Conservation (phyloP, 768 basidiomycete genomes). For the Sistotremastrum niveocremeum region DNA sequence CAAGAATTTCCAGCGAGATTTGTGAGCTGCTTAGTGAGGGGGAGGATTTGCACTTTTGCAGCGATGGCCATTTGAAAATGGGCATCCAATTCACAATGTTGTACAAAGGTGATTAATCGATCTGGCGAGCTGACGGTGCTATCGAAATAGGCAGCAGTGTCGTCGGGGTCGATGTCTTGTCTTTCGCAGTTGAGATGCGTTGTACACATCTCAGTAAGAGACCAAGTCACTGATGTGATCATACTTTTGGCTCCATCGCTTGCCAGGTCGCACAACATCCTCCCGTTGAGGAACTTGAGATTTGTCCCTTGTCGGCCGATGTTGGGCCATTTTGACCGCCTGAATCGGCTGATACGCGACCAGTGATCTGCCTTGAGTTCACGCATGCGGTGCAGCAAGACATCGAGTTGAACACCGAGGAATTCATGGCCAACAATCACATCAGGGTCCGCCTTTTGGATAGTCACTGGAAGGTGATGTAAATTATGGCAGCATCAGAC, state of each 20-base stretch:
- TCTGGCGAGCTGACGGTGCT: conserved; percentile 64
- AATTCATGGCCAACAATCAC: conserved; percentile 94
- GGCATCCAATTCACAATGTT: conserved; percentile 90
- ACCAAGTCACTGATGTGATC: conserved; percentile 98
- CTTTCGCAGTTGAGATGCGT: conserved; percentile 77
- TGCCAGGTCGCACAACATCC: conserved; percentile 83
- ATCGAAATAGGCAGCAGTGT: conserved; percentile 85
- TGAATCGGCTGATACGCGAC: conserved; percentile 86
- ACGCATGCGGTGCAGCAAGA: conserved; percentile 80
- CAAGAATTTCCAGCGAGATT: conserved; percentile 95
- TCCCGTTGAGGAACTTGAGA: conserved; percentile 67
- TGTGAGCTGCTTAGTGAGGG: conserved; percentile 86
- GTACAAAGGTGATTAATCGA: conserved; percentile 72
- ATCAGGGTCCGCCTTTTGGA: conserved; percentile 86
- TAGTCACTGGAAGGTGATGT: conserved; percentile 32
- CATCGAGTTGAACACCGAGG: conserved; percentile 77
- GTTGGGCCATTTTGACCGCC: conserved; percentile 68
- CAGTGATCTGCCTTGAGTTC: conserved; percentile 87
- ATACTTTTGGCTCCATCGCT: conserved; percentile 96
- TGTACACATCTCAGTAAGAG: conserved; percentile 90
- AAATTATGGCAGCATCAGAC: neutral
- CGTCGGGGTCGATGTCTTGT: conserved; percentile 93
- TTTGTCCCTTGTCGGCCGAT: conserved; percentile 79
- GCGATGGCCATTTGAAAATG: conserved; percentile 97
- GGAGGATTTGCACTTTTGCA: conserved; percentile 84